phyloP scores from a whole-genome alignment of 148 eudicot species.

The Amaranthus cruentus region DNA sequence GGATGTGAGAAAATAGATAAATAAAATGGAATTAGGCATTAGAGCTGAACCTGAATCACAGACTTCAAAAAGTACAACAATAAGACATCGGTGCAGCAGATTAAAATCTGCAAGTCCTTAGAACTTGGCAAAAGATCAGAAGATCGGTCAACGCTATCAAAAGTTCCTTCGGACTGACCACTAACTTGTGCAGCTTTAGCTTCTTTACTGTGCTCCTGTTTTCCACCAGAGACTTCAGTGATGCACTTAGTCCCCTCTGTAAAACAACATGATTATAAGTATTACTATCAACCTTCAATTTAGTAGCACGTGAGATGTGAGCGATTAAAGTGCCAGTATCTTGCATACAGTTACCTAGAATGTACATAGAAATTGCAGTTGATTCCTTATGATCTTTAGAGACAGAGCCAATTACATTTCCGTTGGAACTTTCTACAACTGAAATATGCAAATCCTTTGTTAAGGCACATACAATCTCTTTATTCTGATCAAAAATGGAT shows the following conservation, averaged over 20 bases:
- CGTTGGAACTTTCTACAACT: slow-evolving; percentile 52
- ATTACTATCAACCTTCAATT: slow-evolving; percentile 6
- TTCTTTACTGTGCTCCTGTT: slow-evolving; percentile 36
- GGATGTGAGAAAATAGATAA: neutral
- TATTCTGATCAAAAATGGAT: slow-evolving; percentile 26
- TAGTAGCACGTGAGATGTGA: neutral
- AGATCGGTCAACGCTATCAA: slow-evolving; percentile 30
- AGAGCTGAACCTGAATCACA: slow-evolving; percentile 55
- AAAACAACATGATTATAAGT: slow-evolving; percentile 23
- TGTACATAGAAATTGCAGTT: slow-evolving; percentile 58
- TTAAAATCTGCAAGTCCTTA: slow-evolving; percentile 49
- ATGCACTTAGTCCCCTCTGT: slow-evolving; percentile 50
- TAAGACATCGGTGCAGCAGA: slow-evolving; percentile 60
- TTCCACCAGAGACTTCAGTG: slow-evolving; percentile 41
- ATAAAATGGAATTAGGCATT: slow-evolving; percentile 10
- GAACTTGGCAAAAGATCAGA: slow-evolving; percentile 26
- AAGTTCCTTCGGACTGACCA: slow-evolving; percentile 25
- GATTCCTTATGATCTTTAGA: slow-evolving; percentile 37
- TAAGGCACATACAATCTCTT: slow-evolving; percentile 47
- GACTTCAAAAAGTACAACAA: slow-evolving; percentile 53
- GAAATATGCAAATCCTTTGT: slow-evolving; percentile 48
- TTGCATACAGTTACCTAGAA: slow-evolving; percentile 61
- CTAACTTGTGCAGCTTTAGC: slow-evolving; percentile 29
- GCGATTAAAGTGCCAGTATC: slow-evolving; percentile 5
- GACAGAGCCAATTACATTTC: slow-evolving; percentile 49